Conservation (phyloP, 768 basidiomycete species). For the Lactarius evosmus region DNA sequence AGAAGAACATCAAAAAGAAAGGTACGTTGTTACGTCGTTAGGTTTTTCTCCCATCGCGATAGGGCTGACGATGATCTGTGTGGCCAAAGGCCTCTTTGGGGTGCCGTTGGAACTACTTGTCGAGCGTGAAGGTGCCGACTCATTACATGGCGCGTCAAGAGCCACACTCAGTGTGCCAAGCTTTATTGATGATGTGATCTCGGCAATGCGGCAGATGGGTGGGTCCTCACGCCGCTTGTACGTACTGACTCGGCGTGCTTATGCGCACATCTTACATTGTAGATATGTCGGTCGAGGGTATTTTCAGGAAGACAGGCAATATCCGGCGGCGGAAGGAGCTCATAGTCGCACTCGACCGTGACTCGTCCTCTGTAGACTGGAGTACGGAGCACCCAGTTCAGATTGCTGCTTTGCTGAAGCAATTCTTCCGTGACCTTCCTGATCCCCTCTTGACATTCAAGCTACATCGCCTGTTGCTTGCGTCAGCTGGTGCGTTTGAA, state of each 20-base stretch:
- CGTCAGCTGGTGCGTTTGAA: slow-evolving; percentile 71
- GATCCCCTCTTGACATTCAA: slow-evolving; percentile 96
- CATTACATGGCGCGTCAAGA: slow-evolving; percentile 83
- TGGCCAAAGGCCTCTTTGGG: slow-evolving; percentile 75
- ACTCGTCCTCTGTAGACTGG: slow-evolving; percentile 86
- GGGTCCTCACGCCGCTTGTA: slow-evolving; percentile 32
- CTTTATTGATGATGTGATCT: slow-evolving; percentile 97
- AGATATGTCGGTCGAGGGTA: slow-evolving; percentile 99
- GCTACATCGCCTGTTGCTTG: slow-evolving; percentile 83
- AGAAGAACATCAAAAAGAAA: slow-evolving; percentile 90
- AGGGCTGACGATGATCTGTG: slow-evolving; percentile 25
- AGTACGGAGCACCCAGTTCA: slow-evolving; percentile 96
- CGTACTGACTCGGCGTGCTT: slow-evolving; percentile 7
- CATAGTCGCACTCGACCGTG: slow-evolving; percentile 91
- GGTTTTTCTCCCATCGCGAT: background rate
- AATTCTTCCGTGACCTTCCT: slow-evolving; percentile 93
- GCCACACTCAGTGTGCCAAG: slow-evolving; percentile 86
- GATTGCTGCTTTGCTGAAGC: slow-evolving; percentile 93
- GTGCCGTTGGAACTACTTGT: slow-evolving; percentile 91
- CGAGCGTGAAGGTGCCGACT: slow-evolving; percentile 94
- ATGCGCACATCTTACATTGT: slow-evolving; percentile 4
- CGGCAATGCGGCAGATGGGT: slow-evolving; percentile 99
- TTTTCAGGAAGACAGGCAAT: slow-evolving; percentile 98
- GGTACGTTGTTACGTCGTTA: slow-evolving; percentile 42
- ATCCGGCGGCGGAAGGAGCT: slow-evolving; percentile 90